phyloP scores from a whole-genome alignment of 768 basidiomycete species.

The Tulasnella sp. region DNA sequence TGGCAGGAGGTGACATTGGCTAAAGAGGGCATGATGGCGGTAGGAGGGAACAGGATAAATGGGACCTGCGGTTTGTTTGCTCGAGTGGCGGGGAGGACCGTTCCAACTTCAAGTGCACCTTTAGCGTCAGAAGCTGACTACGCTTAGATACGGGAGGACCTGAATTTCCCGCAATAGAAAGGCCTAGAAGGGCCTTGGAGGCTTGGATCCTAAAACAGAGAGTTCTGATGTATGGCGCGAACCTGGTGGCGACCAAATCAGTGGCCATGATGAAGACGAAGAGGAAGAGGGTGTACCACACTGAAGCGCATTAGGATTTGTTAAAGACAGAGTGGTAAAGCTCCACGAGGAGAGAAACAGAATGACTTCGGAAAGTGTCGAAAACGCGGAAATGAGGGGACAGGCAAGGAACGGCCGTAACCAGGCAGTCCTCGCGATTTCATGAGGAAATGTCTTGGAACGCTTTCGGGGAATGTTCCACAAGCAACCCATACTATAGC shows the following conservation, averaged over 20 bases:
- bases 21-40: background rate
- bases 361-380: background rate
- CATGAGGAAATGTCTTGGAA: slow-evolving; percentile 7
- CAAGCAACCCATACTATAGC: slow-evolving; percentile 95
- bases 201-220: background rate
- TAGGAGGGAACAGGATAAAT: background rate
- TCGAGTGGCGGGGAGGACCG: background rate
- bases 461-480: slow-evolving; percentile 69
- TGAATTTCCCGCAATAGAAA: background rate
- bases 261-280: background rate
- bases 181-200: background rate
- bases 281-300: background rate
- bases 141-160: background rate
- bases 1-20: background rate
- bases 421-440: background rate
- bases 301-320: background rate
- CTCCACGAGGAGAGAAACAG: background rate
- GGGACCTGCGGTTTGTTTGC: background rate
- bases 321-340: background rate
- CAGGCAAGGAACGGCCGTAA: background rate
- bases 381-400: background rate
- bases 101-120: background rate
- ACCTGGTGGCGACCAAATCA: background rate
- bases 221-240: background rate
- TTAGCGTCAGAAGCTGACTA: background rate